Evolutionary conservation across 2,329 filamentous ascomycete species (phyloP), one percentile per base, ranked within the genome.

Genomic region (Lasiodiplodia gonubiensis): DNA sequence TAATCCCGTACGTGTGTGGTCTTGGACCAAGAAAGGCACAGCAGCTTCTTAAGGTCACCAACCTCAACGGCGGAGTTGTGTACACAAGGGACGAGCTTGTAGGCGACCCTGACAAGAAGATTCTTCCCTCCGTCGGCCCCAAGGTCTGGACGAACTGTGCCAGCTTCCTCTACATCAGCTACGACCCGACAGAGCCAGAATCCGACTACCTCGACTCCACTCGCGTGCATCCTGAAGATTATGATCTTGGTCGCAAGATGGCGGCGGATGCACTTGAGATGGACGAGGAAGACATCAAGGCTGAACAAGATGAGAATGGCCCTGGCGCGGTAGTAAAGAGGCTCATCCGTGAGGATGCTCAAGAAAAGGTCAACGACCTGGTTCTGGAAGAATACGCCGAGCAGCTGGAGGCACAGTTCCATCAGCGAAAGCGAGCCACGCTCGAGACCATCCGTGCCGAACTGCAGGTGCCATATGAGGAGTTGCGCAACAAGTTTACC

Each of bases 231-330:
- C 95, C 95, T 1, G 95, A 99, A 82, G 95, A 99, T 77, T 99
- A 99, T 79, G 95, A 99, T 72, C 90, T 99, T 69, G 95, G 93
- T 59, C 92, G 94, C 72, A 99, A 99, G 81, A 98, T 99, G 90
- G 95, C 95, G 23, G 95, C 95, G 3, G 95, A 99, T 83, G 95
- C 95, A 18, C 84, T 99, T 57, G 94, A 97, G 77, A 86, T 99
- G 71, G 95, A 99, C 73, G 95, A 99, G 80, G 95, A 99, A 82
- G 95, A 99, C 74, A 93, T 99, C 76, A 96, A 97, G 80, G 93
- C 92, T 1, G 94, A 98, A 80, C 91, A 91, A 5, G 92, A 97
- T 71, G 93, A 97, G 75, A 92, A 93, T 70, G 95, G 95, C 0
- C 86, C 91, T 0, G 93, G 92, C 18, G 95, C 94, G 8, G 94